phyloP scores from a whole-genome alignment of 2,329 filamentous ascomycete species.

The Fonsecaea multimorphosa region DNA sequence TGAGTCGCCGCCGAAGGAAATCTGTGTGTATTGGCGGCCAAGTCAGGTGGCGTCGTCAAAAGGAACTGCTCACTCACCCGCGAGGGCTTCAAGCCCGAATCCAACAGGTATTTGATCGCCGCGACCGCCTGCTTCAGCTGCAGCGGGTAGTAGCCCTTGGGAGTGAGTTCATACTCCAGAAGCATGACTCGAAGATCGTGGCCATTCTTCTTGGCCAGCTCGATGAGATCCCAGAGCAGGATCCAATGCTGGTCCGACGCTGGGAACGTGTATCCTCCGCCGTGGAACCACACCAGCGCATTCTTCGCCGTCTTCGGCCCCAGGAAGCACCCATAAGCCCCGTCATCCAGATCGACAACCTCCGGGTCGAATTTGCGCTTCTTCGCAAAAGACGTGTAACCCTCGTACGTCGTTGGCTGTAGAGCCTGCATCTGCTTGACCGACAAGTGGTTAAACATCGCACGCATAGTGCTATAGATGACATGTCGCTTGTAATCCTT shows the following conservation, averaged over 20 bases:
- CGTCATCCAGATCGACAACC: constrained; percentile 29
- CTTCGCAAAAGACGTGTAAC: constrained; percentile 26
- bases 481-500: constrained; percentile 25
- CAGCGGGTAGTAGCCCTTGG: constrained; percentile 49
- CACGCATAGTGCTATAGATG: constrained; percentile 19
- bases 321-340: constrained; percentile 27
- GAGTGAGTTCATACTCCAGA: constrained; percentile 52
- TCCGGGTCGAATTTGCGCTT: constrained; percentile 28
- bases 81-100: constrained; percentile 25
- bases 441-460: constrained; percentile 9
- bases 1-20: constrained; percentile 53
- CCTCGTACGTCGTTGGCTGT: constrained; percentile 18
- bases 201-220: constrained; percentile 21
- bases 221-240: constrained; percentile 23
- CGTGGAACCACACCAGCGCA: constrained; percentile 34
- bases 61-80: constrained; percentile 13
- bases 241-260: constrained; percentile 27
- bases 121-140: constrained; percentile 52
- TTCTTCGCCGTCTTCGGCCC: constrained; percentile 29
- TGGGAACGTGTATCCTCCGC: constrained; percentile 31
- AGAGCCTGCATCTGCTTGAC: constrained; percentile 21
- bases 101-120: constrained; percentile 48
- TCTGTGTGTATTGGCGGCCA: constrained; percentile 29
- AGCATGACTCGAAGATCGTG: constrained; percentile 21
- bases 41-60: neutral